Percentiles rank a stretch among this genome's conserved stretches.
phyloP scores from a whole-genome alignment of 768 basidiomycete species.

The Nevesoporus exiguus region DNA sequence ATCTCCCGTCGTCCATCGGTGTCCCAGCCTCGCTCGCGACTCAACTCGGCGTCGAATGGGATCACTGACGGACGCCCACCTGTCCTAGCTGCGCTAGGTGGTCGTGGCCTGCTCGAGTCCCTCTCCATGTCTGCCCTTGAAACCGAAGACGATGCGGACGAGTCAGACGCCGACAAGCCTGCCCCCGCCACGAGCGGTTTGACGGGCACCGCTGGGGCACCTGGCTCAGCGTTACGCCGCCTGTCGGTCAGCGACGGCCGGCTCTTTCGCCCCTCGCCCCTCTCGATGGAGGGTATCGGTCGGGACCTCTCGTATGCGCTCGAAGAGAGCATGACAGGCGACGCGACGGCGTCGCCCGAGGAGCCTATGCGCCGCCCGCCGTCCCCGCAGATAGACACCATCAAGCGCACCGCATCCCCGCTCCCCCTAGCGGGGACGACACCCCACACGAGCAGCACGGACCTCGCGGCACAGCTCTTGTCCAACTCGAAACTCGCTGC shows the following conservation, averaged over 20 bases:
- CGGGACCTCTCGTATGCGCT: constrained; percentile 31
- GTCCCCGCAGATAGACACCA: background rate
- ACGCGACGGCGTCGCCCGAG: background rate
- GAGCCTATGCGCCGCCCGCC: background rate
- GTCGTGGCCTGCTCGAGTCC: constrained; percentile 37
- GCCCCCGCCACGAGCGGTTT: background rate
- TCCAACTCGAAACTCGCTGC: constrained; percentile 48
- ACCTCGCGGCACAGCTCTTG: constrained; percentile 46
- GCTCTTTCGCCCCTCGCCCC: constrained; percentile 12
- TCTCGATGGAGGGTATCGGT: constrained; percentile 33
- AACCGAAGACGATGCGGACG: constrained; percentile 40
- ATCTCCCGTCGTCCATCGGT: constrained; percentile 29
- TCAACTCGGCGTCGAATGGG: constrained; percentile 18
- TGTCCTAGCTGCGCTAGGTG: constrained; percentile 21
- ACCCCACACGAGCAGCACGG: constrained; percentile 22
- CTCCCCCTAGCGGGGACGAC: background rate
- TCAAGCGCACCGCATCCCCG: constrained; percentile 3
- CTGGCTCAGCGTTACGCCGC: constrained; percentile 7
- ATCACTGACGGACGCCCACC: constrained; percentile 21
- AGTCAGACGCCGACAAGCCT: constrained; percentile 18
- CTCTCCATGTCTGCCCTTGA: constrained; percentile 55
- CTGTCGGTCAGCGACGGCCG: constrained; percentile 8
- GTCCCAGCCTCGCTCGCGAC: constrained; percentile 24
- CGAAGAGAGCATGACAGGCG: constrained; percentile 17
- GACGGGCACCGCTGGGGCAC: background rate